Evolutionary conservation across 768 basidiomycete genomes (phyloP).

Genomic region (Sarcodon sp.): DNA sequence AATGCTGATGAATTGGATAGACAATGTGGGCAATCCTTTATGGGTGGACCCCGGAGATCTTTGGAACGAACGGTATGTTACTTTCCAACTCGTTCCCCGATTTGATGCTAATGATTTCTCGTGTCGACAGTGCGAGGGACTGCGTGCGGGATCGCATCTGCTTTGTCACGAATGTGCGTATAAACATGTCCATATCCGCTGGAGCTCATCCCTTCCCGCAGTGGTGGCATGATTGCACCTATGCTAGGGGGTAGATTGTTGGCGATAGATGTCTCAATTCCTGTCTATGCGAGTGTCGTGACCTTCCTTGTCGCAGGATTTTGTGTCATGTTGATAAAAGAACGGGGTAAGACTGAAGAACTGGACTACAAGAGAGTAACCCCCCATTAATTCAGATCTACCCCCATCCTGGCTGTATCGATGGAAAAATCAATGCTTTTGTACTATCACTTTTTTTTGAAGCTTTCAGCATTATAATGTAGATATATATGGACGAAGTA

Average conservation of each 20-base stretch:
- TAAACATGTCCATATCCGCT: not conserved
- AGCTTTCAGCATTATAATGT: not conserved
- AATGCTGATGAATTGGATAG: constrained; percentile 17
- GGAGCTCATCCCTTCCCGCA: constrained; percentile 17
- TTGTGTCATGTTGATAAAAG: constrained; percentile 48
- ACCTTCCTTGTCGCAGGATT: constrained; percentile 51
- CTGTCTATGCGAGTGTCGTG: constrained; percentile 63
- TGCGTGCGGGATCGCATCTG: constrained; percentile 76
- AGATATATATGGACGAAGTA: not conserved
- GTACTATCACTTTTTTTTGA: not conserved
- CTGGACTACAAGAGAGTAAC: constrained; percentile 10
- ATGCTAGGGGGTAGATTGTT: constrained; percentile 65
- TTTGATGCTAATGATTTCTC: not conserved
- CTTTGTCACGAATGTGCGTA: constrained; percentile 68
- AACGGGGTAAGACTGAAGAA: constrained; percentile 27
- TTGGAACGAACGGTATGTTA: constrained; percentile 57
- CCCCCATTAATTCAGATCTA: constrained; percentile 6
- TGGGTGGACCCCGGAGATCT: constrained; percentile 85
- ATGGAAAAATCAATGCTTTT: too few species aligned
- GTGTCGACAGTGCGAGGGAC: constrained; percentile 36
- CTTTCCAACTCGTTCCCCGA: not conserved
- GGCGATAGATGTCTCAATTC: constrained; percentile 51
- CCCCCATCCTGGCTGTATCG: too few species aligned
- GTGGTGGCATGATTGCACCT: constrained; percentile 84
- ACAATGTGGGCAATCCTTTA: constrained; percentile 85